Conservation (phyloP, 352 stramenopile species). For the Pythium dissimile region DNA sequence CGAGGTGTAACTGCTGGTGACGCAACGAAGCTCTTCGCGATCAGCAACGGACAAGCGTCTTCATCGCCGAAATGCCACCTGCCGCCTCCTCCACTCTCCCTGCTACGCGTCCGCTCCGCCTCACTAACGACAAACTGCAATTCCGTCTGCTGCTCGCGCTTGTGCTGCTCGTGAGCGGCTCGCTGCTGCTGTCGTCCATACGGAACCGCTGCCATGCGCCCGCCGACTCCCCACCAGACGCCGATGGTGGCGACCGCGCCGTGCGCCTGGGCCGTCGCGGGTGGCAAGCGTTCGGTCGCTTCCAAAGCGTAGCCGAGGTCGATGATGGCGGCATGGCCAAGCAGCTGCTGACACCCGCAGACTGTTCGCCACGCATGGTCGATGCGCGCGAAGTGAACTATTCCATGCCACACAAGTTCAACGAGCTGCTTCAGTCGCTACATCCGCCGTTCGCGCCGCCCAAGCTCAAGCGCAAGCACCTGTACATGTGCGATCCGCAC, state of each 20-base stretch:
- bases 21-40: too few species aligned
- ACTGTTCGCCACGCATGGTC: conserved; percentile 5
- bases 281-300: background rate
- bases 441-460: conserved; percentile 11
- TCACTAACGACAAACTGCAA: conserved; percentile 4
- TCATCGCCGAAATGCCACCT: too few species aligned
- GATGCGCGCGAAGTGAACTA: conserved; percentile 7
- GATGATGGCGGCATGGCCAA: background rate
- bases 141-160: conserved; percentile 6
- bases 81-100: too few species aligned
- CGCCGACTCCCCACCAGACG: background rate
- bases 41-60: too few species aligned
- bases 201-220: conserved; percentile 1
- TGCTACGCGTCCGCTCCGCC: too few species aligned
- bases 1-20: too few species aligned
- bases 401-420: conserved; percentile 6
- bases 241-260: background rate
- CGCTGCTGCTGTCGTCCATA: conserved; percentile 8
- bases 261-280: background rate
- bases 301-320: background rate
- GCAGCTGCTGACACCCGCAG: background rate
- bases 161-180: background rate
- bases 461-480: conserved; percentile 22
- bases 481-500: conserved; percentile 17
- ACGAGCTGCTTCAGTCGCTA: conserved; percentile 7